phyloP scores from a whole-genome alignment of 164 flowering plant genomes.

The Vitis labrusca region DNA sequence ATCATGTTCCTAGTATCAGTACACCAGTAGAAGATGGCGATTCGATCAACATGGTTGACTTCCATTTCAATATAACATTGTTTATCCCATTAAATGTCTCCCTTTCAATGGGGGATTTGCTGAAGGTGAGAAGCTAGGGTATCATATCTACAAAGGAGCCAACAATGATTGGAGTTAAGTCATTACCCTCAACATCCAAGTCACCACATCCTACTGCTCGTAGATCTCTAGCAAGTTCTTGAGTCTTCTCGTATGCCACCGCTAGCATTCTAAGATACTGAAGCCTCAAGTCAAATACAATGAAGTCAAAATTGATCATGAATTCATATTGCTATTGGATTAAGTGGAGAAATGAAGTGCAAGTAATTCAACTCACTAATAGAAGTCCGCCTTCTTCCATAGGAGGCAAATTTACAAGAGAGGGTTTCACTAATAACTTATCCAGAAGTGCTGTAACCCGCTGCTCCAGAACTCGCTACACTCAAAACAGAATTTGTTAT shows the following conservation, averaged over 20 bases:
- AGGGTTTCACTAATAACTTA: slow-evolving; percentile 84
- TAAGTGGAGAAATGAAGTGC: slow-evolving; percentile 1
- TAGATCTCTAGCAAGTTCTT: slow-evolving; percentile 89
- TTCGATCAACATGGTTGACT: not conserved
- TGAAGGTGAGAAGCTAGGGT: not conserved
- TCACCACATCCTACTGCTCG: slow-evolving; percentile 96
- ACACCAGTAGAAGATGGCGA: too few species aligned
- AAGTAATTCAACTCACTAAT: slow-evolving; percentile 57
- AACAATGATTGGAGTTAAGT: not conserved
- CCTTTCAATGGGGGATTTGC: not conserved
- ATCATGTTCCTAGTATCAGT: too few species aligned
- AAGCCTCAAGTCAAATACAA: slow-evolving; percentile 26
- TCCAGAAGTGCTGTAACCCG: slow-evolving; percentile 87
- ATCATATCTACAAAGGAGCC: not conserved
- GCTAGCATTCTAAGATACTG: slow-evolving; percentile 98
- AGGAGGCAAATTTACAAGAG: slow-evolving; percentile 82
- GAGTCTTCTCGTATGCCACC: slow-evolving; percentile 94
- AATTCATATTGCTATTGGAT: slow-evolving; percentile 7
- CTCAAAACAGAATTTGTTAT: not conserved
- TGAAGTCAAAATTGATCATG: slow-evolving; percentile 19
- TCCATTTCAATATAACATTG: not conserved
- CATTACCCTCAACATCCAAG: slow-evolving; percentile 93
- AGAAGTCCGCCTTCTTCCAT: slow-evolving; percentile 89
- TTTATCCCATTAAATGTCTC: not conserved
- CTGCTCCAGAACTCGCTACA: slow-evolving; percentile 93